Evolutionary conservation across 495 filamentous ascomycete species (phyloP).

Genomic region (Aeminium ludgeri): DNA sequence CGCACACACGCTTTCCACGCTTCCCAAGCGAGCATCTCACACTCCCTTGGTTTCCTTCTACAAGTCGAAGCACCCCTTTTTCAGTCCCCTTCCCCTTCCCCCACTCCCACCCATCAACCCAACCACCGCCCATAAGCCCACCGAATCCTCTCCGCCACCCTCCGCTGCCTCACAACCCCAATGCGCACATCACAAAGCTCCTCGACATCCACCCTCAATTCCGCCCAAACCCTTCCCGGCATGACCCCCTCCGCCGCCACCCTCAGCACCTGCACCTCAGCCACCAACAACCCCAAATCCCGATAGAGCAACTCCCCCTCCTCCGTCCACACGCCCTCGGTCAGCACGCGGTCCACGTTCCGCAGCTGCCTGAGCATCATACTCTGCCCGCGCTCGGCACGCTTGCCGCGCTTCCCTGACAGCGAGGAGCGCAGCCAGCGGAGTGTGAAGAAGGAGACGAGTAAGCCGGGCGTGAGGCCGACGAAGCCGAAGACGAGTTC

Average conservation of each 20-base stretch:
- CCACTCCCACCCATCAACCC: conserved; percentile 3
- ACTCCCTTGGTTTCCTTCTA: too few relatives aligned
- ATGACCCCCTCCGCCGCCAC: conserved; percentile 44
- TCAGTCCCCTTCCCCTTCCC: too few relatives aligned
- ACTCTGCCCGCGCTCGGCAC: conserved; percentile 36
- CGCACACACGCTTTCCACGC: too few relatives aligned
- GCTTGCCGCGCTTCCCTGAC: conserved; percentile 46
- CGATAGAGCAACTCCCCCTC: conserved; percentile 64
- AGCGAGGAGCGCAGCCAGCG: conserved; percentile 57
- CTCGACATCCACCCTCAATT: conserved; percentile 70
- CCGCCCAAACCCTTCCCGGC: conserved; percentile 51
- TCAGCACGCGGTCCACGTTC: conserved; percentile 72
- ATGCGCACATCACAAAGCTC: conserved; percentile 63
- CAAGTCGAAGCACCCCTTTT: too few relatives aligned
- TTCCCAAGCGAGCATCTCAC: too few relatives aligned
- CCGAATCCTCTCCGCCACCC: conserved; percentile 60
- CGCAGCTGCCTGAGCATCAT: conserved; percentile 54
- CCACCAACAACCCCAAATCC: conserved; percentile 76
- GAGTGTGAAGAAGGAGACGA: conserved; percentile 60
- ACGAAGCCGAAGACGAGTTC: conserved; percentile 94
- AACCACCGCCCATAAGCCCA: conserved; percentile 80
- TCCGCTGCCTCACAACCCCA: conserved; percentile 55
- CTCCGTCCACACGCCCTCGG: conserved; percentile 40
- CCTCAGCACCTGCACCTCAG: conserved; percentile 67
- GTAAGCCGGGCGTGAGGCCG: conserved; percentile 72